These are phyloP conservation scores for Kandelia obovata DNA, from an alignment of 345 rosid genomes.

Conservation along the genomic window DNA sequence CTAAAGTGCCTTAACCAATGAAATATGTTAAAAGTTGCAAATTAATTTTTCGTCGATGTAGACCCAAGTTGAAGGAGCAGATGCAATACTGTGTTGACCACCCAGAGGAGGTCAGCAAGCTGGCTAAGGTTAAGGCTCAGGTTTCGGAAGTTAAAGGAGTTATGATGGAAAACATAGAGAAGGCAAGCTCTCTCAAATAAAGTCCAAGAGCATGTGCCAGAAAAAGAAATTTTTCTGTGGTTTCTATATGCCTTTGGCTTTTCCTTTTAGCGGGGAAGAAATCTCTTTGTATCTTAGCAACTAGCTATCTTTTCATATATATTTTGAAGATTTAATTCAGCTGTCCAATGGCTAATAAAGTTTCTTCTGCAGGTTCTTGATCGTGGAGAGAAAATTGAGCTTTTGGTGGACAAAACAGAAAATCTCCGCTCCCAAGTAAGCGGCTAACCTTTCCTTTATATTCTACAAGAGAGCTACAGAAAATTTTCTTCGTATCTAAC, in stretches of 20 bases:
- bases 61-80: conserved; percentile 87
- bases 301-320: not conserved
- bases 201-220: not conserved
- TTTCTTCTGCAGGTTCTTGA: conserved; percentile 72
- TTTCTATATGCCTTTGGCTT: not conserved
- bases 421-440: conserved; percentile 87
- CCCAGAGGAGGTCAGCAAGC: conserved; percentile 94
- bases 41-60: conserved; percentile 15
- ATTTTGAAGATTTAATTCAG: not conserved
- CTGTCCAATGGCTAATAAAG: not conserved
- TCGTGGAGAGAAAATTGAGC: conserved; percentile 97
- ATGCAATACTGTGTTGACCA: conserved; percentile 94
- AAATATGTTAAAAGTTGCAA: not conserved
- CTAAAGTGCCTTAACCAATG: not conserved
- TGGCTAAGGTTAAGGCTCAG: conserved; percentile 96
- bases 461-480: not conserved
- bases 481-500: not conserved
- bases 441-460: not conserved
- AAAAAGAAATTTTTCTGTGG: not conserved
- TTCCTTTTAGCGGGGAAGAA: not conserved
- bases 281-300: not conserved
- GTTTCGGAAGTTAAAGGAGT: conserved; percentile 99
- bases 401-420: conserved; percentile 95
- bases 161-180: conserved; percentile 98
- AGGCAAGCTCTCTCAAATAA: conserved; percentile 40